Base-by-base conservation (phyloP, 2,329 filamentous ascomycete genomes). In the Fusarium guadeloupense region DNA sequence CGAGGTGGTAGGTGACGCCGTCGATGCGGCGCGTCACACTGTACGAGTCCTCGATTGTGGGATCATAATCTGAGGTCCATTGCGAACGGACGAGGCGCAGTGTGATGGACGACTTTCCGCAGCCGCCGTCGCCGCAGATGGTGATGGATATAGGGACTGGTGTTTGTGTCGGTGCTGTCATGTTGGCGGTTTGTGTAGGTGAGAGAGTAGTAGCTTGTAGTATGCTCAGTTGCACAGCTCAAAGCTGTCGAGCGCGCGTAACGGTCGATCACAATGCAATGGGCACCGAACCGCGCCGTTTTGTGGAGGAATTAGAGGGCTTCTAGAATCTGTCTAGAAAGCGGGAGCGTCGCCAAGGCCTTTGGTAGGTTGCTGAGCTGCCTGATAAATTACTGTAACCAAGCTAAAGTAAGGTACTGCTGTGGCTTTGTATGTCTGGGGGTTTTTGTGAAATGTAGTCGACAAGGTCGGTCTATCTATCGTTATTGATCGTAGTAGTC, bases 31-130 rank as follows among this genome's bases (percentile, higher is more conserved):
- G 89, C 43, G 91, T 93, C 60, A 95, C 88, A 69, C 86, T 89
- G 81, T 95, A 95, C 67, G 89, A 92, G 81, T 95, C 91, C 77
- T 92, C 89, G 75, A 91, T 91, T 30, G 89, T 91, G 14, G 89
- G 89, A 77, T 91, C 89, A 76, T 92, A 92, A 74, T 93, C 91
- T 69, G 89, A 89, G 8, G 90, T 94, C 91, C 91, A 95, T 78
- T 91, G 86, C 58, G 88, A 91, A 69, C 90, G 87, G 48, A 95
- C 91, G 35, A 95, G 85, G 46, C 91, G 89, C 56, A 95, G 81
- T 14, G 91, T 94, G 72, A 95, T 93, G 65, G 89, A 92, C 3
- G 90, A 93, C 79, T 95, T 95, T 71, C 90, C 90, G 74, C 89
- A 92, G 58, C 91, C 91, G 71, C 91, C 91, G 74, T 94, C 91